Percentiles rank a stretch among this genome's conserved stretches.
Evolutionary conservation across 2,329 filamentous ascomycete genomes (phyloP).

Genomic region (Curvularia sp.): DNA sequence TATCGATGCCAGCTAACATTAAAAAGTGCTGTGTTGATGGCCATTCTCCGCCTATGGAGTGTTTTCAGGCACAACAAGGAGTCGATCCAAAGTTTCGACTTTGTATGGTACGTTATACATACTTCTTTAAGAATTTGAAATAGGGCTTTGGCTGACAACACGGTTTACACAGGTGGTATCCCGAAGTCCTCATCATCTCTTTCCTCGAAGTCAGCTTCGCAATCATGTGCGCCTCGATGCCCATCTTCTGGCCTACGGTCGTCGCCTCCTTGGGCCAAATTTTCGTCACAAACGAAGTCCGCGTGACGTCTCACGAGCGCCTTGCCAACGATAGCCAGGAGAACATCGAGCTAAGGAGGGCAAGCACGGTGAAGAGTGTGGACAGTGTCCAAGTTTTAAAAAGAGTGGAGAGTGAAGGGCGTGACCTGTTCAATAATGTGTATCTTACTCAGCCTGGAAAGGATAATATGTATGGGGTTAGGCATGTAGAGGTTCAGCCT

Average conservation of each 20-base stretch:
- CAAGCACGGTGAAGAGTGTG: constrained; percentile 30
- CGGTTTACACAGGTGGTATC: constrained; percentile 30
- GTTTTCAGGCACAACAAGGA: constrained; percentile 28
- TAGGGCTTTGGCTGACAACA: neutral
- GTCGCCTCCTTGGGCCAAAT: constrained; percentile 40
- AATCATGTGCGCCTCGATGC: constrained; percentile 48
- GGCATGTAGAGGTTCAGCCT: constrained; percentile 18
- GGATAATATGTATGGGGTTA: constrained; percentile 4
- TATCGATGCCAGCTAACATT: constrained; percentile 5
- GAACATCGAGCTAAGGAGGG: constrained; percentile 32
- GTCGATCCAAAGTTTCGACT: constrained; percentile 32
- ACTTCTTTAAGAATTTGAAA: too few relatives aligned
- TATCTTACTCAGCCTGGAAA: constrained; percentile 21
- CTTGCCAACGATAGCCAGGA: constrained; percentile 14
- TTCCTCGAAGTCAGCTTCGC: constrained; percentile 47
- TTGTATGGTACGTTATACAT: constrained; percentile 31
- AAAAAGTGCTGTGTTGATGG: constrained; percentile 39
- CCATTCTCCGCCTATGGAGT: constrained; percentile 41
- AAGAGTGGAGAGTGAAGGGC: constrained; percentile 16
- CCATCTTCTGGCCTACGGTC: constrained; percentile 49
- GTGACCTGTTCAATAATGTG: constrained; percentile 17
- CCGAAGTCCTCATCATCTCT: constrained; percentile 39
- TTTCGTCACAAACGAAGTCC: constrained; percentile 47
- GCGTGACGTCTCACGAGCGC: constrained; percentile 36
- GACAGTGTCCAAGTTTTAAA: constrained; percentile 35